Evolutionary conservation across 345 rosid species (phyloP).

Genomic region (Lepidium africanum): DNA sequence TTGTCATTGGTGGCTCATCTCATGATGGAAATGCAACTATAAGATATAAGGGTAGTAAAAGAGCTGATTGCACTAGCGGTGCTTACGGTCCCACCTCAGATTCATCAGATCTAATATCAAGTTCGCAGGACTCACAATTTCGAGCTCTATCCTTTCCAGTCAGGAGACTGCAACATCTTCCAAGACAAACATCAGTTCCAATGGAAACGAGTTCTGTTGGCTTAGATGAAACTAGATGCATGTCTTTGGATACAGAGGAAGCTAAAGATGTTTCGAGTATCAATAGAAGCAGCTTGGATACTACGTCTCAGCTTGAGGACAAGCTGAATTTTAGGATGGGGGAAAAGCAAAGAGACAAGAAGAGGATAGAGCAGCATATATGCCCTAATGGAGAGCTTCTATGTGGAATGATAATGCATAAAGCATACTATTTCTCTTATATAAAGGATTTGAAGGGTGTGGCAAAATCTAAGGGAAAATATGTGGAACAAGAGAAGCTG

Average conservation of each 20-base stretch:
- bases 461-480: no score
- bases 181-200: slow-evolving; percentile 21
- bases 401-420: no score
- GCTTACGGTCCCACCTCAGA: slow-evolving; percentile 32
- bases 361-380: no score
- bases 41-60: slow-evolving; percentile 44
- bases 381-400: no score
- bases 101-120: slow-evolving; percentile 20
- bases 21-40: slow-evolving; percentile 41
- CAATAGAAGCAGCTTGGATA: slow-evolving; percentile 28
- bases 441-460: no score
- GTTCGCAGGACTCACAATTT: slow-evolving; percentile 7
- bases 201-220: slow-evolving; percentile 36
- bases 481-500: no score
- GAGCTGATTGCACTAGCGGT: slow-evolving; percentile 36
- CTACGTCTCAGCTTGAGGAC: neutral
- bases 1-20: slow-evolving; percentile 77
- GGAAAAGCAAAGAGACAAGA: no score
- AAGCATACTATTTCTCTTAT: no score
- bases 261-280: slow-evolving; percentile 24
- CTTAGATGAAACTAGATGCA: slow-evolving; percentile 26
- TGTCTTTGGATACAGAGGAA: slow-evolving; percentile 33
- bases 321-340: no score
- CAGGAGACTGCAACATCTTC: slow-evolving; percentile 6
- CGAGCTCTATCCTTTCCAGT: slow-evolving; percentile 20